A percentile compares a stretch with the other conserved stretches of the same genome.
These are phyloP conservation scores for Tilletiopsis washingtonensis DNA, from an alignment of 1,284 basidiomycete species.

Conservation along the genomic window DNA sequence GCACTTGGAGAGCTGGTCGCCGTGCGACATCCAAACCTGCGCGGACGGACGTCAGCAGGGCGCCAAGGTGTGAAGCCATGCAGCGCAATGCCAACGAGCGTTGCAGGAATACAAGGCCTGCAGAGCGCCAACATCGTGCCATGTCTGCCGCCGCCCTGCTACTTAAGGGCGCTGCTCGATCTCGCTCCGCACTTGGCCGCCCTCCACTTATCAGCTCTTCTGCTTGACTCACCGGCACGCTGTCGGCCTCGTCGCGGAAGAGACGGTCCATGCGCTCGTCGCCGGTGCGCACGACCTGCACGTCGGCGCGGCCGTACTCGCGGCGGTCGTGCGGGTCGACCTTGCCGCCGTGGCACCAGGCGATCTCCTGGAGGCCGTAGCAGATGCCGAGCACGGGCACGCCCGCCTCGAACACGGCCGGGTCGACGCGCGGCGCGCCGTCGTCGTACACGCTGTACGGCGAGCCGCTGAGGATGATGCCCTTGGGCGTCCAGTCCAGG, in stretches of 20 bases:
- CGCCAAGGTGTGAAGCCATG: too few species aligned
- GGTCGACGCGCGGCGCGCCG: slow-evolving; percentile 88
- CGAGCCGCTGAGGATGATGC: slow-evolving; percentile 94
- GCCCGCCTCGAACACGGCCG: slow-evolving; percentile 81
- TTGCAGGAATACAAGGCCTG: too few species aligned
- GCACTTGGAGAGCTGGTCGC: slow-evolving; percentile 81
- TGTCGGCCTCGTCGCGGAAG: slow-evolving; percentile 73
- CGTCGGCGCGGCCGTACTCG: slow-evolving; percentile 86
- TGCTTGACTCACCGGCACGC: slow-evolving; percentile 49
- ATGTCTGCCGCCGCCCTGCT: too few species aligned
- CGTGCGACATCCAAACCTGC: slow-evolving; percentile 99
- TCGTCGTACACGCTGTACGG: slow-evolving; percentile 96
- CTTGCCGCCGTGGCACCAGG: slow-evolving; percentile 76
- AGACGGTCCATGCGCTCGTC: slow-evolving; percentile 59
- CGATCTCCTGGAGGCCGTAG: slow-evolving; percentile 98
- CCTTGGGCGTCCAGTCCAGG: slow-evolving; percentile 88
- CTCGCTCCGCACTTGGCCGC: too few species aligned
- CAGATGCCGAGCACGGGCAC: slow-evolving; percentile 95
- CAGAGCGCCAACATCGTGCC: too few species aligned
- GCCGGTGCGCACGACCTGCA: slow-evolving; percentile 67
- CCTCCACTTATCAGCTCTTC: too few species aligned
- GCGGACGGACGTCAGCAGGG: too few species aligned
- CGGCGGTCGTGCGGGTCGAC: slow-evolving; percentile 83
- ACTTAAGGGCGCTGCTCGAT: too few species aligned
- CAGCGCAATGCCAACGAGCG: too few species aligned